phyloP scores from a whole-genome alignment of 2,329 filamentous ascomycete species.

The Stagonosporopsis tanaceti region DNA sequence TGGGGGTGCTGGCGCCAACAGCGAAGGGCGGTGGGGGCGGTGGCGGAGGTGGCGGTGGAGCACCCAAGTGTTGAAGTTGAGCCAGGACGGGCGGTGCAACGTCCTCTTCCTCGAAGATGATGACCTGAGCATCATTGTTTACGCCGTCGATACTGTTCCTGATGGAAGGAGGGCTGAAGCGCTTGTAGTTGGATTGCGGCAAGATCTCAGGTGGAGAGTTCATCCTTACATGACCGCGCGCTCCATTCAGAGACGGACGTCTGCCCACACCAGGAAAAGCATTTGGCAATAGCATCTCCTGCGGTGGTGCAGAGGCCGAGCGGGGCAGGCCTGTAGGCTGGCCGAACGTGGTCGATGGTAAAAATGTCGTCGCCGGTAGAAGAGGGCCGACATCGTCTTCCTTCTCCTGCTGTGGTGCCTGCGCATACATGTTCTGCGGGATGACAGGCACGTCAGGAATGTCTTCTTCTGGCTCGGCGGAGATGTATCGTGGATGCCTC shows the following conservation, averaged over 20 bases:
- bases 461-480: conserved; percentile 60
- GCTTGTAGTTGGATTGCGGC: conserved; percentile 47
- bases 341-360: conserved; percentile 57
- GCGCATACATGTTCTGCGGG: conserved; percentile 54
- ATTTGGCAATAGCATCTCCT: conserved; percentile 46
- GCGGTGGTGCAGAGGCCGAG: conserved; percentile 58
- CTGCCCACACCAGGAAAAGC: conserved; percentile 38
- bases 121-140: conserved; percentile 54
- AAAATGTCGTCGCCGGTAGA: conserved; percentile 57
- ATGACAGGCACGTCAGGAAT: conserved; percentile 65
- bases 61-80: conserved; percentile 67
- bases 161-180: conserved; percentile 51
- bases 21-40: conserved; percentile 43
- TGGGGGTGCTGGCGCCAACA: conserved; percentile 25
- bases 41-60: conserved; percentile 61
- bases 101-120: conserved; percentile 55
- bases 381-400: conserved; percentile 58
- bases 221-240: conserved; percentile 51
- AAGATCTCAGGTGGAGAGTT: conserved; percentile 54
- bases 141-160: conserved; percentile 63
- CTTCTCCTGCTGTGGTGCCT: conserved; percentile 33
- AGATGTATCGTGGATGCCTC: conserved; percentile 77
- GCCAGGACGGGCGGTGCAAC: conserved; percentile 62
- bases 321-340: conserved; percentile 50
- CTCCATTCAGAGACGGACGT: conserved; percentile 48